Percentiles rank a stretch among this genome's conserved stretches.
Conservation (phyloP, 495 filamentous ascomycete genomes). For the Pseudoneurospora amorphoporcata region DNA sequence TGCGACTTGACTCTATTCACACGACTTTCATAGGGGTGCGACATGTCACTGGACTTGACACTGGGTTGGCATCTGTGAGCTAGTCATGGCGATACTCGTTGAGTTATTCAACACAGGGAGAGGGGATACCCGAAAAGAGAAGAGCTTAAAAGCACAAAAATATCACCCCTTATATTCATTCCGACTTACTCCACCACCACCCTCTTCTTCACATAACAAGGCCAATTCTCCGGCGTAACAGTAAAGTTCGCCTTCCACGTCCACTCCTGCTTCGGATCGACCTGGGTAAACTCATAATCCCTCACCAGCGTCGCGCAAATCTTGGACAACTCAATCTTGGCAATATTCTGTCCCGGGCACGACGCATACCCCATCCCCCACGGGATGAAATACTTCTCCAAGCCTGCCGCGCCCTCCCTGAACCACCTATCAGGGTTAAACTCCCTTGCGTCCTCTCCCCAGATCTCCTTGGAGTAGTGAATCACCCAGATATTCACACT, state of each 20-base stretch:
- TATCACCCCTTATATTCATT: no score
- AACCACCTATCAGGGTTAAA: constrained; percentile 38
- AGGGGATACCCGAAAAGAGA: no score
- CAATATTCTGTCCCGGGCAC: constrained; percentile 37
- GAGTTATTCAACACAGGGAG: no score
- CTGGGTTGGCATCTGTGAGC: no score
- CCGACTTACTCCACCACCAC: no score
- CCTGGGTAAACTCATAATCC: constrained; percentile 36
- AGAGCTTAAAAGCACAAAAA: no score
- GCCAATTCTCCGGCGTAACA: constrained; percentile 32
- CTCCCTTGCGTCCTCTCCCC: constrained; percentile 28
- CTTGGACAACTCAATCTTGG: constrained; percentile 37
- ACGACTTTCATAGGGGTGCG: no score
- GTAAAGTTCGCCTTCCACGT: constrained; percentile 29
- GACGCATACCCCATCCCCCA: constrained; percentile 34
- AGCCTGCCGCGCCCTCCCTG: constrained; percentile 10
- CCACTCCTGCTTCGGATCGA: constrained; percentile 36
- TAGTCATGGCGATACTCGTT: no score
- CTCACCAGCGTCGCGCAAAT: constrained; percentile 31
- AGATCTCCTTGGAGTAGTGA: constrained; percentile 26
- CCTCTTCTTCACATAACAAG: constrained; percentile 11
- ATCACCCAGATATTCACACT: constrained; percentile 35
- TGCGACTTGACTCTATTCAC: neutral
- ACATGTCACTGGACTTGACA: no score
- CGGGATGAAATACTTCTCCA: constrained; percentile 28